phyloP scores from a whole-genome alignment of 352 stramenopile species.

The Phytophthora idaei region DNA sequence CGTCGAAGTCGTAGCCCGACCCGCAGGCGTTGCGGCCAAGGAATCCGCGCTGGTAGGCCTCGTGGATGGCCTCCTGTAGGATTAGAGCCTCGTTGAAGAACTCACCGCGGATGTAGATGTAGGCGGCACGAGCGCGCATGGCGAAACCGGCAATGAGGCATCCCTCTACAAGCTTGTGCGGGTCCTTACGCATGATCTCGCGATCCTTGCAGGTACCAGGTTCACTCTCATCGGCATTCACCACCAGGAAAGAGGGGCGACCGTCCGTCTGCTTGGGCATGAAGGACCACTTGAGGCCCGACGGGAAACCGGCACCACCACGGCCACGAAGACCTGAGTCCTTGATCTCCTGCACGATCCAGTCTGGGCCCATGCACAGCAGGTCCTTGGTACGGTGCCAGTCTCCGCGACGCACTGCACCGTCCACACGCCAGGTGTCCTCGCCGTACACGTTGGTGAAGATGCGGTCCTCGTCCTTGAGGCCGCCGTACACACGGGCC shows the following conservation, averaged over 20 bases:
- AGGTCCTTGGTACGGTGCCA: conserved; percentile 98
- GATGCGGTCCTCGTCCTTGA: conserved; percentile 99
- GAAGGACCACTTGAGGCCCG: conserved; percentile 99
- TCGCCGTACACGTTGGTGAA: conserved; percentile 99
- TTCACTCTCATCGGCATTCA: conserved; percentile 99
- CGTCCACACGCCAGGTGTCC: conserved; percentile 88
- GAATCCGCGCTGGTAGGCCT: conserved; percentile 97
- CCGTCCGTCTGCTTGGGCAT: conserved; percentile 99
- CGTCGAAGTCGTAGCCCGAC: conserved; percentile 99
- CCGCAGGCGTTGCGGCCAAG: conserved; percentile 97
- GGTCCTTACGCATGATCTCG: conserved; percentile 99
- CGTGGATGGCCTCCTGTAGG: conserved; percentile 98
- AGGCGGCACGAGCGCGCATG: conserved; percentile 98
- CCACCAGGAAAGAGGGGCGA: conserved; percentile 98
- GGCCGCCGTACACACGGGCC: conserved; percentile 92
- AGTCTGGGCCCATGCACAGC: conserved; percentile 98
- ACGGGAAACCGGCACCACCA: conserved; percentile 98
- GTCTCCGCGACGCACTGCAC: conserved; percentile 94
- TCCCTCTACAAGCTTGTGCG: conserved; percentile 99
- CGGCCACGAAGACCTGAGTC: conserved; percentile 97
- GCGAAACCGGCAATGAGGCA: conserved; percentile 98
- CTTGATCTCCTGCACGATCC: conserved; percentile 99
- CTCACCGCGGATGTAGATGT: conserved; percentile 99
- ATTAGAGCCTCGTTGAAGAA: conserved; percentile 99
- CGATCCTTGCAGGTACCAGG: conserved; percentile 99